Percentiles rank a stretch among this genome's conserved stretches.
Evolutionary conservation across 495 filamentous ascomycete genomes (phyloP).

Genomic region (Aspergillus panamensis): DNA sequence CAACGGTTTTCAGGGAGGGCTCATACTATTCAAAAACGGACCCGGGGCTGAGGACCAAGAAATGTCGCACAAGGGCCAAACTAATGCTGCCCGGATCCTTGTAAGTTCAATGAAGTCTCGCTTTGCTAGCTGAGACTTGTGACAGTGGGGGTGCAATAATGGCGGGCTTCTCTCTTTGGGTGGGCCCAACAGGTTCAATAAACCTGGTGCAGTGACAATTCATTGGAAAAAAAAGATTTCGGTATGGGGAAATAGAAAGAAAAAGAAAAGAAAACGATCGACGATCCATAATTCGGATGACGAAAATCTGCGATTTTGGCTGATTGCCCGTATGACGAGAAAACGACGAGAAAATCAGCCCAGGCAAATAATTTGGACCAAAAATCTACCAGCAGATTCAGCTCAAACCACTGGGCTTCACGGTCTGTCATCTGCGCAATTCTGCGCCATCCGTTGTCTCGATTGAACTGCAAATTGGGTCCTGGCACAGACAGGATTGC

Average conservation of each 20-base stretch:
- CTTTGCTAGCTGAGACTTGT: neutral
- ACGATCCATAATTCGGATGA: neutral
- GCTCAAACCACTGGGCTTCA: neutral
- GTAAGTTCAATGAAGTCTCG: neutral
- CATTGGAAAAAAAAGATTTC: neutral
- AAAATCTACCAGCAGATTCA: neutral
- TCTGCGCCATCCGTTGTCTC: constrained; percentile 11
- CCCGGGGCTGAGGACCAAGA: neutral
- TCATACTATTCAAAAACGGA: neutral
- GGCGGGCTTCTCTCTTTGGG: neutral
- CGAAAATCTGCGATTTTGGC: constrained; percentile 10
- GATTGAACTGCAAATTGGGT: constrained; percentile 13
- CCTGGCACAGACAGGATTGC: constrained; percentile 22
- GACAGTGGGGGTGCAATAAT: neutral
- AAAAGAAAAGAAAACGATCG: neutral
- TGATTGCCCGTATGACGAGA: neutral
- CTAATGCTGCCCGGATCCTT: constrained; percentile 7
- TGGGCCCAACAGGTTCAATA: neutral
- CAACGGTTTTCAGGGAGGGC: constrained; percentile 5
- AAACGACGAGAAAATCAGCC: neutral
- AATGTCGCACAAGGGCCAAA: constrained; percentile 15
- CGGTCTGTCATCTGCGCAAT: constrained; percentile 4
- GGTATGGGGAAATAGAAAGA: neutral
- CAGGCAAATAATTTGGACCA: constrained; percentile 12
- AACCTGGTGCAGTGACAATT: neutral